phyloP scores from a whole-genome alignment of 2,329 filamentous ascomycete species.

The Sarocladium brachiariae region DNA sequence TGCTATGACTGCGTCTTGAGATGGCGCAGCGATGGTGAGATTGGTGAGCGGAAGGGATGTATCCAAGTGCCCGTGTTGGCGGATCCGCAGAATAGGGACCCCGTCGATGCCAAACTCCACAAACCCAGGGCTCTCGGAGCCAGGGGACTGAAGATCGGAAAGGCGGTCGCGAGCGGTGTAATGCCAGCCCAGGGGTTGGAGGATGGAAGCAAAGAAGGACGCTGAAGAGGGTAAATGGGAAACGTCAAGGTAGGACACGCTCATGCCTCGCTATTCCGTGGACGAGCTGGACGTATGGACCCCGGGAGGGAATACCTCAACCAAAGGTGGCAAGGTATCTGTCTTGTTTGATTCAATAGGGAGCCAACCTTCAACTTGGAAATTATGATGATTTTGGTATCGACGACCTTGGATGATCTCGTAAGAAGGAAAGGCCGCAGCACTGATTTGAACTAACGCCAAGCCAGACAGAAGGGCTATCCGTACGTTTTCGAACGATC shows the following conservation, averaged over 20 bases:
- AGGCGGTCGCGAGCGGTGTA: constrained; percentile 33
- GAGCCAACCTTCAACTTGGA: too few species aligned
- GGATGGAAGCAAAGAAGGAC: constrained; percentile 75
- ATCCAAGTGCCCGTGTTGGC: neutral
- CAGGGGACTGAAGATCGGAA: neutral
- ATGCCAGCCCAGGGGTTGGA: constrained; percentile 70
- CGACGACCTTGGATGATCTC: too few species aligned
- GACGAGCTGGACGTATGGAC: neutral
- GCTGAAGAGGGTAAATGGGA: constrained; percentile 71
- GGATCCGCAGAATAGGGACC: constrained; percentile 5
- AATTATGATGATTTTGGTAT: too few species aligned
- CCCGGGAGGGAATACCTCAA: neutral
- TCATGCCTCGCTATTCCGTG: constrained; percentile 8
- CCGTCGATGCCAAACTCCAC: constrained; percentile 6
- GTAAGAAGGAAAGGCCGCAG: neutral
- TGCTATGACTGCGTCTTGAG: constrained; percentile 2
- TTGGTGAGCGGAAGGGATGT: neutral
- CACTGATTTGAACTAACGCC: neutral
- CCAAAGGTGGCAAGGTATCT: neutral
- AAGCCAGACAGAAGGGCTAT: neutral
- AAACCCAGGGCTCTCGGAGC: neutral
- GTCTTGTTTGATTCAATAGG: too few species aligned
- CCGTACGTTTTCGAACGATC: neutral
- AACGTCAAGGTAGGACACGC: constrained; percentile 53
- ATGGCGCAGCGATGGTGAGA: constrained; percentile 2